Conservation (phyloP, 768 basidiomycete genomes). For the Boletus pseudo-olivaceus region DNA sequence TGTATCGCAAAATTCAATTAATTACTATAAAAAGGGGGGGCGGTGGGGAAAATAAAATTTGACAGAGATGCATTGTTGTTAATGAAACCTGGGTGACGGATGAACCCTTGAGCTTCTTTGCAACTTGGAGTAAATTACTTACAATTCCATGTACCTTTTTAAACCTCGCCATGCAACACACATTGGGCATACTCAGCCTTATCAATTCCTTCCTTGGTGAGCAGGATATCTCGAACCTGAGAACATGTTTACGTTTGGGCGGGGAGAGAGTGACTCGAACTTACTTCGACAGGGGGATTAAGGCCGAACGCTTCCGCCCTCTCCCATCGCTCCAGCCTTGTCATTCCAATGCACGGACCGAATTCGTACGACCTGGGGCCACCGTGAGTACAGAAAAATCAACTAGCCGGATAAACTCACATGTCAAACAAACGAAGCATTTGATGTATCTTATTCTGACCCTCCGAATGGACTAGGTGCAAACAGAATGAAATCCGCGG, state of each 20-base stretch:
- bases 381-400: constrained; percentile 1
- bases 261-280: constrained; percentile 11
- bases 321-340: constrained; percentile 86
- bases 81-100: not conserved
- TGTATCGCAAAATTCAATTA: not conserved
- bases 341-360: constrained; percentile 75
- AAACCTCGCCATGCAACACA: constrained; percentile 52
- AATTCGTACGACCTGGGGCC: constrained; percentile 66
- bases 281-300: constrained; percentile 74
- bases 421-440: constrained; percentile 80
- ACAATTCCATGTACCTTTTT: not conserved
- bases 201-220: constrained; percentile 60
- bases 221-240: constrained; percentile 77
- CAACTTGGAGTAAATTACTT: not conserved
- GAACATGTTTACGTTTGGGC: not conserved
- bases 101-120: not conserved
- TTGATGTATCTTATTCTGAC: constrained; percentile 60
- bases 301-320: constrained; percentile 76
- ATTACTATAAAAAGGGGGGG: not conserved
- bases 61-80: not conserved
- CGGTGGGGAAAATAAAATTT: not conserved
- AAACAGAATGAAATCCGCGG: constrained; percentile 1
- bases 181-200: constrained; percentile 53
- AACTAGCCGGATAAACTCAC: constrained; percentile 34
- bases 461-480: constrained; percentile 58